Evolutionary conservation across 148 eudicot species (phyloP).

Genomic region (Mesembryanthemum crystallinum): DNA sequence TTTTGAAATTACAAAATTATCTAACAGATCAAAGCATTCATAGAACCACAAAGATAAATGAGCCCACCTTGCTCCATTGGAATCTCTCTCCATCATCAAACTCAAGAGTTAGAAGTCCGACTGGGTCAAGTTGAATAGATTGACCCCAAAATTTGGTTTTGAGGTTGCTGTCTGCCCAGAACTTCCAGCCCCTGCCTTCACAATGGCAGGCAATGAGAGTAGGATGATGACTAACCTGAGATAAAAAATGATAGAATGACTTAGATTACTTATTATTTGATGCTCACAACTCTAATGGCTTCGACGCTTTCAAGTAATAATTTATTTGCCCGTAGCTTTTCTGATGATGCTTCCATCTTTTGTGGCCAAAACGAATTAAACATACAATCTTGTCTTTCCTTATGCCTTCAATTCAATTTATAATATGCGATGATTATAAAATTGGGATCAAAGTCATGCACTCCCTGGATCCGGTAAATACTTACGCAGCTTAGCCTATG

Average conservation of each 20-base stretch:
- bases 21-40: not conserved
- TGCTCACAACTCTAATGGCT: not conserved
- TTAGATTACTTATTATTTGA: not conserved
- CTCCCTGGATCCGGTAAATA: not conserved
- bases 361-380: not conserved
- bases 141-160: conserved; percentile 96
- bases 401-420: not conserved
- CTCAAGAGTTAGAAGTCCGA: conserved; percentile 72
- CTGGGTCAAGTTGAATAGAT: conserved; percentile 96
- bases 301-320: not conserved
- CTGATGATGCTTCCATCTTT: not conserved
- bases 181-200: conserved; percentile 96
- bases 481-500: not conserved
- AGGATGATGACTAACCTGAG: conserved; percentile 93
- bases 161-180: conserved; percentile 88
- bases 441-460: not conserved
- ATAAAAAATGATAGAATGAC: conserved; percentile 21
- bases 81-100: conserved; percentile 91
- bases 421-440: not conserved
- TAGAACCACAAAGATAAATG: conserved; percentile 1
- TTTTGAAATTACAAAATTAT: not conserved
- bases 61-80: conserved; percentile 89
- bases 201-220: conserved; percentile 91
- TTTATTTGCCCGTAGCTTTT: not conserved
- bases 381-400: not conserved